Conservation (phyloP, 192 early-diverging fungal genomes). For the Linnemannia schmuckeri region DNA sequence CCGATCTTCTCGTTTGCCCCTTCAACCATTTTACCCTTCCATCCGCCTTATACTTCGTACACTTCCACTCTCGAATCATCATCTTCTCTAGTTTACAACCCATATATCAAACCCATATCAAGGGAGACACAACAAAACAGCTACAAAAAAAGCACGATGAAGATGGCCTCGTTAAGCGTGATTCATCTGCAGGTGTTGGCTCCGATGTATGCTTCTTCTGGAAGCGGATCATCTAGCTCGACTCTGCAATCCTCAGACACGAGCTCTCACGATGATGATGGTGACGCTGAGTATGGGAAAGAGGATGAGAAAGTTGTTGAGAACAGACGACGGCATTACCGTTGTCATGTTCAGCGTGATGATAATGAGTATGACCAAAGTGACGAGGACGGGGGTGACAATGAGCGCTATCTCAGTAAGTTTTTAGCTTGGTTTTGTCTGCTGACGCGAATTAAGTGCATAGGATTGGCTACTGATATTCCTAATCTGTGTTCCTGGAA, state of each 20-base stretch:
- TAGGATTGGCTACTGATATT: neutral
- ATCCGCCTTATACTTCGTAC: neutral
- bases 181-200: conserved; percentile 20
- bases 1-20: neutral
- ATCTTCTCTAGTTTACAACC: neutral
- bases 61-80: neutral
- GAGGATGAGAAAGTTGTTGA: neutral
- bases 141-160: neutral
- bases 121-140: neutral
- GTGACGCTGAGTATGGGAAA: neutral
- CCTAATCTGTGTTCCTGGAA: neutral
- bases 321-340: neutral
- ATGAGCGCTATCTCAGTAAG: neutral
- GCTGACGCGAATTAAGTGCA: neutral
- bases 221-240: conserved; percentile 8
- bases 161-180: conserved; percentile 23
- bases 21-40: neutral
- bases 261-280: neutral
- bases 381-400: neutral
- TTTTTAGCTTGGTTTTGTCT: neutral
- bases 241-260: neutral
- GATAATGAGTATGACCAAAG: neutral
- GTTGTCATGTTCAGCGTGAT: neutral
- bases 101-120: too few relatives aligned
- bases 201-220: neutral